Base-by-base conservation (phyloP, 2,329 filamentous ascomycete genomes). In the Xylariales sp. region DNA sequence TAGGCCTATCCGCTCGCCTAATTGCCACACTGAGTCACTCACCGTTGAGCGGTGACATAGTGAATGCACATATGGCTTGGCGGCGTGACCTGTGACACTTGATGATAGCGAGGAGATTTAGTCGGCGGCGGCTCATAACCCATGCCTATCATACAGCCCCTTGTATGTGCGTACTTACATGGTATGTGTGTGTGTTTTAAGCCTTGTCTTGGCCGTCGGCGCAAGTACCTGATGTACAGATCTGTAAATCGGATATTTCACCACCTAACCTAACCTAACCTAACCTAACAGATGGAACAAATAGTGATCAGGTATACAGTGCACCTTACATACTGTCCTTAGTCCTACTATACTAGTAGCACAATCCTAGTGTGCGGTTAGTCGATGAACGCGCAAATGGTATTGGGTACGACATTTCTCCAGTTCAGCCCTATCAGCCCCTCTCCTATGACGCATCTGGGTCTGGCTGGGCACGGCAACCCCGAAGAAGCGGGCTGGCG, bases 351-450 rank as follows among this genome's bases (percentile, higher is more conserved):
- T 14, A 41, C 10, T 45, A 23, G 39, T 32, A 30, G 10, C 6
- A 50, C 7, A 14, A 50, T 32, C 23, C 4, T 8, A 30, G 23
- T 32, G 8, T 16, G 9, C 18, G 5, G 39, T 3, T 10, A 41
- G 23, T 39, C 10, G 12, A 32, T 45, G 46, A 46, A 52, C 48
- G 36, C 32, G 12, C 12, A 39, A 41, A 45, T 56, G 30, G 41
- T 36, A 67, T 56, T 60, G 39, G 39, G 53, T 57, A 61, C 53
- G 16, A 39, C 58, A 53, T 43, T 65, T 66, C 63, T 60, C 66
- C 52, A 69, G 62, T 64, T 71, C 69, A 71, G 69, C 69, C 69
- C 69, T 71, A 71, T 70, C 62, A 64, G 59, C 69, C 62, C 53
- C 61, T 54, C 59, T 23, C 23, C 23, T 67, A 68, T 71, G 69